phyloP scores from a whole-genome alignment of 148 eudicot species.

The Dianthus caryophyllus region DNA sequence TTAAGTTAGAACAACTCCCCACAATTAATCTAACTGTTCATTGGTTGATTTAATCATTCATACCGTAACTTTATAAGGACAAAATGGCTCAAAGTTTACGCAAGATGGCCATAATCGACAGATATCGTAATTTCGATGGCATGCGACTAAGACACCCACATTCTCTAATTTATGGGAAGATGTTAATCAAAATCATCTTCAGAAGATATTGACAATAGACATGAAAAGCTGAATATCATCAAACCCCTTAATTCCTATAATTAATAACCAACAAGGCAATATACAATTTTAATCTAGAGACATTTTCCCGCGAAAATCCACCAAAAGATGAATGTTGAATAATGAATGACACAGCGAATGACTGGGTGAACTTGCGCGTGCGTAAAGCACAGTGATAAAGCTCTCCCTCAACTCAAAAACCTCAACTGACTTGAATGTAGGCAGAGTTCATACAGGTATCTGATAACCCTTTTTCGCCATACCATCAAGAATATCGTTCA shows the following conservation, averaged over 20 bases:
- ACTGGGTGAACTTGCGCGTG: not conserved
- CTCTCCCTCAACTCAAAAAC: constrained; percentile 2
- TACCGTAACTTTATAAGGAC: no score
- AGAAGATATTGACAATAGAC: no score
- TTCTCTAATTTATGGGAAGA: no score
- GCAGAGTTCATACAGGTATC: constrained; percentile 57
- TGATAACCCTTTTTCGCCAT: constrained; percentile 86
- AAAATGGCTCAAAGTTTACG: no score
- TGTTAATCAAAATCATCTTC: no score
- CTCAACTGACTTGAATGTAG: not conserved
- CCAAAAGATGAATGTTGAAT: not conserved
- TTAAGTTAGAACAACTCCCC: no score
- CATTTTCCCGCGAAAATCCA: not conserved
- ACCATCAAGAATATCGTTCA: constrained; percentile 82
- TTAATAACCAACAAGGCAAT: not conserved
- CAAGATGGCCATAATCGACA: no score
- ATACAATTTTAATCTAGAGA: not conserved
- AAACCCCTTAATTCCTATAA: not conserved
- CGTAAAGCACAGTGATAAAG: not conserved
- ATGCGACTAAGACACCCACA: no score
- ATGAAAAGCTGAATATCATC: no score
- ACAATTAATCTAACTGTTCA: no score
- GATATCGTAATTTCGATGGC: no score
- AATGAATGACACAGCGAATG: not conserved
- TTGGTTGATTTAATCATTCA: no score